Evolutionary conservation across 257 asterid species (phyloP).

Genomic region (Coffea eugenioides): DNA sequence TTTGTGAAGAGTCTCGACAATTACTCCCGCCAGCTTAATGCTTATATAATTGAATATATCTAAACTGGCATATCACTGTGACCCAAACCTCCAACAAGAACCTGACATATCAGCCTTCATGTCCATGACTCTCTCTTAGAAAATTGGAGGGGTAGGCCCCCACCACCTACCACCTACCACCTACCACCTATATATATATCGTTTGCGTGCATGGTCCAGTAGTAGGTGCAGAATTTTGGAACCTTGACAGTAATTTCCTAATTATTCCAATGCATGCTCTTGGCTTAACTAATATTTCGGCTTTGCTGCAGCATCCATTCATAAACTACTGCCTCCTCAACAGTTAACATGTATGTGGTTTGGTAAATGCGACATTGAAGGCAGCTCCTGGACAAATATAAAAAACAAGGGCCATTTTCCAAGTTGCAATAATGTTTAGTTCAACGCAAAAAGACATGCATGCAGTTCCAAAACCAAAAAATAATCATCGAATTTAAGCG

Average conservation of each 20-base stretch:
- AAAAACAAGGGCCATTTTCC: background rate
- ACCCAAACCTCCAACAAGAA: background rate
- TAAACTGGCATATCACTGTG: slow-evolving; percentile 22
- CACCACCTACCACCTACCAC: too few species aligned
- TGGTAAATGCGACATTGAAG: slow-evolving; percentile 5
- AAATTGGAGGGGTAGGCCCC: background rate
- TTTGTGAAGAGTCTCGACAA: background rate
- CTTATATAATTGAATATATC: slow-evolving; percentile 5
- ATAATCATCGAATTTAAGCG: background rate
- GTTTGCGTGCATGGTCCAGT: too few species aligned
- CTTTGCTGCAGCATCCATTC: slow-evolving; percentile 3
- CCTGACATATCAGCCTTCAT: slow-evolving; percentile 2
- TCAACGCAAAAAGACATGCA: background rate
- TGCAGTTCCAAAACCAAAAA: background rate
- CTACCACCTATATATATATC: background rate
- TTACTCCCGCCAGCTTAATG: slow-evolving; percentile 8
- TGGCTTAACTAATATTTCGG: slow-evolving; percentile 4
- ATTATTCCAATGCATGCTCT: background rate
- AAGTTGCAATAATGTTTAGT: background rate
- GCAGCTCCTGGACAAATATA: background rate
- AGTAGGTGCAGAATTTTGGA: too few species aligned
- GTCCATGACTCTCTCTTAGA: background rate
- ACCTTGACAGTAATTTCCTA: background rate
- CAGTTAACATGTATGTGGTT: slow-evolving; percentile 4
- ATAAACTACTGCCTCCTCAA: background rate